Evolutionary conservation across 2,329 filamentous ascomycete species (phyloP).

Genomic region (Colletotrichum orbiculare): DNA sequence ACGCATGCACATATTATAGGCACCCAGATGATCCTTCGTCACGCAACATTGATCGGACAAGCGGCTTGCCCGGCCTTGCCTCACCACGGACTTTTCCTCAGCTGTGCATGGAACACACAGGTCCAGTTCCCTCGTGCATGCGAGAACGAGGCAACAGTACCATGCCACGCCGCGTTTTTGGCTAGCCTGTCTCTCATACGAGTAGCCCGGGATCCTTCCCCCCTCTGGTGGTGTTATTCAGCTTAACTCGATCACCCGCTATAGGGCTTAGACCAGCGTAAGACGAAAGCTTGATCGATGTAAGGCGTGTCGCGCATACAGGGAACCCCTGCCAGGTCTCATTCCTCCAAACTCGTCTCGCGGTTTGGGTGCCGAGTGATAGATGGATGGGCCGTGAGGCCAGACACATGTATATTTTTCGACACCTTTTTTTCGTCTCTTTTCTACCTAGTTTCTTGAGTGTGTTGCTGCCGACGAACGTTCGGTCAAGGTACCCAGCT

Average conservation of each 20-base stretch:
- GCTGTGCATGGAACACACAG: slow-evolving; percentile 9
- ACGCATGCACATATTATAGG: no score
- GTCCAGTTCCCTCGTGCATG: not conserved
- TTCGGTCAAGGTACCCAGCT: no score
- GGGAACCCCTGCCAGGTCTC: slow-evolving; percentile 2
- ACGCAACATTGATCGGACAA: slow-evolving; percentile 1
- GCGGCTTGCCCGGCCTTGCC: slow-evolving; percentile 13
- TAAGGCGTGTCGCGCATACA: slow-evolving; percentile 10
- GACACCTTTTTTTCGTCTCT: no score
- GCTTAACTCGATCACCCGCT: not conserved
- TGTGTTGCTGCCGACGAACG: no score
- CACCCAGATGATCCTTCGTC: no score
- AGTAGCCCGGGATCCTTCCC: not conserved
- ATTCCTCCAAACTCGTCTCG: not conserved
- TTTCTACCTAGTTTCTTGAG: no score
- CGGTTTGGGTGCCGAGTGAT: not conserved
- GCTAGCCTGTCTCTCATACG: not conserved
- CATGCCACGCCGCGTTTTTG: not conserved
- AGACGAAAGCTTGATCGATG: slow-evolving; percentile 16
- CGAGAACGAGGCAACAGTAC: not conserved
- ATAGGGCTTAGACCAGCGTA: slow-evolving; percentile 20
- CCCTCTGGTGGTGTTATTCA: not conserved
- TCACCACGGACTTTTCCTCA: not conserved
- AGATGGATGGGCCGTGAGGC: no score
- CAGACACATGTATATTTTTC: no score